Evolutionary conservation across 2,329 filamentous ascomycete genomes (phyloP), one percentile per base, ranked within the genome.

Genomic region (Sporothrix protearum): DNA sequence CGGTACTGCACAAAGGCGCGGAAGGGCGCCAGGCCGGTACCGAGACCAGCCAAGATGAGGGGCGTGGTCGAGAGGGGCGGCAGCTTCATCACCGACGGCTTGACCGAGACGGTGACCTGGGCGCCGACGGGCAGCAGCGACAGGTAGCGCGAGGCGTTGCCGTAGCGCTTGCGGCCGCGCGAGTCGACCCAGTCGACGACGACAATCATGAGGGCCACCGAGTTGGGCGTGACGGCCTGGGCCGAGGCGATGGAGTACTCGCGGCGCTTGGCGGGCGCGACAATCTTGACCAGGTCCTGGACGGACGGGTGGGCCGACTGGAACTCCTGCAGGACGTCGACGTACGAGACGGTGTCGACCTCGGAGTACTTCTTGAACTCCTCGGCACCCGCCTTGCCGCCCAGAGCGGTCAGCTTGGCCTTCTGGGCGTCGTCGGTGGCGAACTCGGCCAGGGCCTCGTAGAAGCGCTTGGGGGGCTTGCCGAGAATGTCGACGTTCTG

Each of bases 161-260:
- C 96, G 79, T 93, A 95, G 76, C 96, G 94, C 77, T 92, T 91
- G 78, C 94, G 93, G 78, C 95, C 95, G 77, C 88, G 87, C 75
- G 92, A 86, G 81, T 98, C 95, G 75, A 94, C 90, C 96, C 96
- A 99, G 84, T 93, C 90, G 77, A 99, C 96, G 3, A 96, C 96
- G 73, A 99, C 96, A 78, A 99, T 96, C 89, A 98, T 96, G 75
- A 99, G 89, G 9, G 94, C 88, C 72, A 99, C 94, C n/a, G 88
- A 90, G 78, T 85, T 94, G 25, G 96, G 94, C 0, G 93, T 94
- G 53, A 98, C 95, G 77, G 95, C 93, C 83, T 99, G 96, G 71
- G 94, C 96, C 2, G 96, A 98, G 25, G 96, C 96, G 76, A 99
- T 98, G n/a, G 93, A 97, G 87, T 99, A 99, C 83, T 99, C 96